A percentile compares a stretch with the other conserved stretches of the same genome.
Conservation (phyloP, 441 rosid genomes). For the Isatis lusitanica region DNA sequence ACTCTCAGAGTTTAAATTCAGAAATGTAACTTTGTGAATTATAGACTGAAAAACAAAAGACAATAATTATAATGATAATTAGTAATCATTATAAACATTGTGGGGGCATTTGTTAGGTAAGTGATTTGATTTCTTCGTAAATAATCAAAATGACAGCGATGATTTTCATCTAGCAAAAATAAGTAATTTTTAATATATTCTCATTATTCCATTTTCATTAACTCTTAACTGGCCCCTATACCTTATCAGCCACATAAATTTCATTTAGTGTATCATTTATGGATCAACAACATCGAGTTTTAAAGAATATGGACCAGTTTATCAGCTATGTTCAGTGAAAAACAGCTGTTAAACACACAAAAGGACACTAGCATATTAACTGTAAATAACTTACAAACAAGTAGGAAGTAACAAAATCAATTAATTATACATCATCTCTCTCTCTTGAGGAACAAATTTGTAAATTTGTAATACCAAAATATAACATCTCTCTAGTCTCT, state of each 20-base stretch:
- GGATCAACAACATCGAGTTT: neutral
- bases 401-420: neutral
- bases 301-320: neutral
- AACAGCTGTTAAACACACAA: neutral
- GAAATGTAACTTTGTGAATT: too few relatives aligned
- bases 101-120: neutral
- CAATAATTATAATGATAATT: neutral
- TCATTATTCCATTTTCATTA: neutral
- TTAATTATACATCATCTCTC: neutral
- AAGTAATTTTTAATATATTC: neutral
- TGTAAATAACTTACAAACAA: neutral
- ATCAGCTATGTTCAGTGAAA: neutral
- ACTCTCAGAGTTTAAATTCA: too few relatives aligned
- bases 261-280: neutral
- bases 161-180: neutral
- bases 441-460: neutral
- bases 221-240: neutral
- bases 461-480: neutral
- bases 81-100: neutral
- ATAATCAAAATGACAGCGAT: neutral
- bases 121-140: neutral
- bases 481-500: neutral
- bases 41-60: neutral
- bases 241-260: neutral
- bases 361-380: neutral